These are phyloP conservation scores for Coemansia sp. DNA, from an alignment of 192 early-diverging fungal species.

Conservation along the genomic window DNA sequence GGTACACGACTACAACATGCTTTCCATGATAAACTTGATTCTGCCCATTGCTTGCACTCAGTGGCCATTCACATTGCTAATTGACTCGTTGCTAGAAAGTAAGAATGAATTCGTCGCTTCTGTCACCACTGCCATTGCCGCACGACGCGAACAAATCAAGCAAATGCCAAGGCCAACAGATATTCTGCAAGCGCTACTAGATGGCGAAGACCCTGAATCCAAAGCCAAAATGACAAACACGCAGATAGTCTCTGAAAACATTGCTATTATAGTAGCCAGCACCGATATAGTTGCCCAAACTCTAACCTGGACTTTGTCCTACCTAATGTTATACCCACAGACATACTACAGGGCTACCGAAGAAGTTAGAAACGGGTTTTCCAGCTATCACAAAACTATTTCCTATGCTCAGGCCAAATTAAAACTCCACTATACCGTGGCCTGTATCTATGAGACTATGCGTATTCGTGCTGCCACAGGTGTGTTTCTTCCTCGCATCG, in stretches of 20 bases:
- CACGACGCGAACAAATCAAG: slow-evolving; percentile 2
- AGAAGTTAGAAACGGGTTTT: slow-evolving; percentile 36
- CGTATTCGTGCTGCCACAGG: slow-evolving; percentile 35
- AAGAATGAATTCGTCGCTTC: slow-evolving; percentile 26
- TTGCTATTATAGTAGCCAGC: slow-evolving; percentile 35
- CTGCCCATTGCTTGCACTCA: slow-evolving; percentile 12
- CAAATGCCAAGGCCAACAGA: slow-evolving; percentile 36
- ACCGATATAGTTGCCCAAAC: slow-evolving; percentile 45
- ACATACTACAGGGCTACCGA: slow-evolving; percentile 14
- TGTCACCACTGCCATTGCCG: slow-evolving; percentile 6
- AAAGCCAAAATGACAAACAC: slow-evolving; percentile 30
- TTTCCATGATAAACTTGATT: slow-evolving; percentile 17
- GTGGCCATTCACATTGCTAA: slow-evolving; percentile 14
- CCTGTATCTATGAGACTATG: slow-evolving; percentile 50
- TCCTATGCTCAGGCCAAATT: slow-evolving; percentile 32
- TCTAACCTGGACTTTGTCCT: slow-evolving; percentile 41
- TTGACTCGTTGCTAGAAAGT: slow-evolving; percentile 12
- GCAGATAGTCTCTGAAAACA: slow-evolving; percentile 39
- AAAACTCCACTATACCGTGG: slow-evolving; percentile 37
- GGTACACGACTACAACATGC: slow-evolving; percentile 24
- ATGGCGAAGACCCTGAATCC: slow-evolving; percentile 46
- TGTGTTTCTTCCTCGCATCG: slow-evolving; percentile 21
- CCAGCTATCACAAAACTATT: slow-evolving; percentile 21
- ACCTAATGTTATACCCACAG: slow-evolving; percentile 37
- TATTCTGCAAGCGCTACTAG: slow-evolving; percentile 46